phyloP scores from a whole-genome alignment of 1,139 yeast species.

The Spencermartinsiella ligniputridi region DNA sequence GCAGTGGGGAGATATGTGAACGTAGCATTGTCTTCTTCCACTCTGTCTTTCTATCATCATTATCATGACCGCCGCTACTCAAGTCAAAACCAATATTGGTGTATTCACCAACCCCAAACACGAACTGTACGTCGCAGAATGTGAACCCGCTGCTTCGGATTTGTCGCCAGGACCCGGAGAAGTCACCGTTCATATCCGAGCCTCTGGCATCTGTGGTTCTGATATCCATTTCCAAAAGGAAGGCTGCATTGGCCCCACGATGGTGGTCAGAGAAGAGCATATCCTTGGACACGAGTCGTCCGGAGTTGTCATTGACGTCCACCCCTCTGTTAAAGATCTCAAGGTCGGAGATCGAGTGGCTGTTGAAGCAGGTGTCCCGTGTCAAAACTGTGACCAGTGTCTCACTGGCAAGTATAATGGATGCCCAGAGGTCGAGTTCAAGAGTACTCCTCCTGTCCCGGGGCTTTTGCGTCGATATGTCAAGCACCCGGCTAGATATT shows the following conservation, averaged over 20 bases:
- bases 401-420: slow-evolving; percentile 73
- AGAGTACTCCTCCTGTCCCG: slow-evolving; percentile 78
- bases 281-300: slow-evolving; percentile 69
- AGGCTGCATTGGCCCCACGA: slow-evolving; percentile 70
- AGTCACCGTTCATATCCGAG: slow-evolving; percentile 45
- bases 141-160: slow-evolving; percentile 34
- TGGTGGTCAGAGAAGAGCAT: slow-evolving; percentile 35
- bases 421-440: slow-evolving; percentile 80
- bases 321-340: slow-evolving; percentile 49
- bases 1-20: too few species aligned
- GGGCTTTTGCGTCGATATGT: slow-evolving; percentile 69
- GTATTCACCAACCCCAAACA: slow-evolving; percentile 38
- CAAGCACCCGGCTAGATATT: slow-evolving; percentile 74
- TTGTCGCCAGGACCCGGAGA: slow-evolving; percentile 38
- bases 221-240: slow-evolving; percentile 80
- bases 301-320: slow-evolving; percentile 66
- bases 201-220: slow-evolving; percentile 86
- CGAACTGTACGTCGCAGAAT: slow-evolving; percentile 33
- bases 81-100: slow-evolving; percentile 29
- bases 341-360: slow-evolving; percentile 46
- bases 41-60: neutral
- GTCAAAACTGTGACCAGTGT: slow-evolving; percentile 69
- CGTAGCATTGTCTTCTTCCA: neutral
- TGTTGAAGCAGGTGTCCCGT: slow-evolving; percentile 81
- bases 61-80: neutral